Evolutionary conservation across 345 rosid species (phyloP), one percentile per base, ranked within the genome.

Genomic region (Lumnitzera littorea): DNA sequence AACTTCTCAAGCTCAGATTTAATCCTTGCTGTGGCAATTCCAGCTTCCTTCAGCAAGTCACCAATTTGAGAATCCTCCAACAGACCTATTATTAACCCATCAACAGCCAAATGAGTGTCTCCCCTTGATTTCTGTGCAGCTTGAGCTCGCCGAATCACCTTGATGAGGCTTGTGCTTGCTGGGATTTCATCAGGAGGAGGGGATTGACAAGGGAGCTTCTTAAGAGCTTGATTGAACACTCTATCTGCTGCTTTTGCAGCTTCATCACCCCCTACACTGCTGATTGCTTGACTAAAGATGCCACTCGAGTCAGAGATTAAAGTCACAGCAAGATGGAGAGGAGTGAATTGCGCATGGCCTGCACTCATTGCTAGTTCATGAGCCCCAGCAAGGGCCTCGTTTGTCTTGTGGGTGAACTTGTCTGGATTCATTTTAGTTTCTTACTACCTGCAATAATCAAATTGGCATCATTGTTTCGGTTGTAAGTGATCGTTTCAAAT

Each of bases 321-420:
- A 17, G 94, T 76, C 3, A 66, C 83, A 0, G 96, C 96, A 46
- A 89, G 80, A 56, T 92, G 98, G 15, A 92, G 74, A 15, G 98
- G 91, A 50, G 98, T 87, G 61, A 92, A 64, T 49, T 92, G 97
- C 4, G 94, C 90, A 56, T 92, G 97, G 25, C 91, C 88, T 3
- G 73, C 79, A 11, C 70, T 74, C 25, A 78, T 62, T 10, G 96
- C 94, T 14, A 84, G 70, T 55, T 82, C 88, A 61, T 85, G 94
- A 48, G 96, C 89, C 11, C 73, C 67, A 0, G 82, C 91, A 16
- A 92, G 72, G 0, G 86, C 78, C 67, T 89, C 96, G 56, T 84
- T 84, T 11, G 98, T 89, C 86, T 87, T 89, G 86, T 87, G 91
- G 17, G 97, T 92, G 67, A 85, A 84, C 66, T 89, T 89, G 62